Evolutionary conservation across 495 filamentous ascomycete species (phyloP).

Genomic region (Bombardia bombarda): DNA sequence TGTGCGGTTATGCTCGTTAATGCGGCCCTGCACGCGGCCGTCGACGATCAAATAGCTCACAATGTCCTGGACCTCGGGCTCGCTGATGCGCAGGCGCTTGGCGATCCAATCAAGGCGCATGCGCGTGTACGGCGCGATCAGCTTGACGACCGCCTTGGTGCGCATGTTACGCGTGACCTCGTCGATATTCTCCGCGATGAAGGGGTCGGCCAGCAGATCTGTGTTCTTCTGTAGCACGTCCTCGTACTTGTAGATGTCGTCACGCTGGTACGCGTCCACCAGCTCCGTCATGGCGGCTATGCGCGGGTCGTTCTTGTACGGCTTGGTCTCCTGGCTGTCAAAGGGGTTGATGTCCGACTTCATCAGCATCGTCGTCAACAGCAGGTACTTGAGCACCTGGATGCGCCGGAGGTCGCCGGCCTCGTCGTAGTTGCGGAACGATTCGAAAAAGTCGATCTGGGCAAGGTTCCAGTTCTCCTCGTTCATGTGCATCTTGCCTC

Average conservation of each 20-base stretch:
- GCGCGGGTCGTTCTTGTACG: constrained; percentile 89
- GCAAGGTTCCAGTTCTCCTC: constrained; percentile 99
- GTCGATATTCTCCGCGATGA: constrained; percentile 98
- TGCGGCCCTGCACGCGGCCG: constrained; percentile 74
- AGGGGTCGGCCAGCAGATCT: constrained; percentile 83
- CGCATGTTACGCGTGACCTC: constrained; percentile 98
- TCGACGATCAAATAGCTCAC: constrained; percentile 88
- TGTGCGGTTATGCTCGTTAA: constrained; percentile 79
- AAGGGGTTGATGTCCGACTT: constrained; percentile 99
- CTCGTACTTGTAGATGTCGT: constrained; percentile 91
- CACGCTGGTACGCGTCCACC: constrained; percentile 91
- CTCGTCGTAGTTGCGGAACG: constrained; percentile 98
- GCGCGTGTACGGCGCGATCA: constrained; percentile 90
- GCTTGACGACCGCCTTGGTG: constrained; percentile 86
- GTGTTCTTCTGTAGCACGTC: constrained; percentile 78
- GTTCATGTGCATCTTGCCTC: constrained; percentile 99
- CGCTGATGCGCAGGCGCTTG: constrained; percentile 72
- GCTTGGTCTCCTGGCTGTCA: constrained; percentile 98
- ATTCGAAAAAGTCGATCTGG: constrained; percentile 96
- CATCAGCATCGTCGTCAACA: constrained; percentile 96
- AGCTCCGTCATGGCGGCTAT: constrained; percentile 96
- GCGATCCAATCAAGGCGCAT: constrained; percentile 84
- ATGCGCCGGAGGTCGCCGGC: constrained; percentile 93
- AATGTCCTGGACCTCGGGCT: constrained; percentile 85
- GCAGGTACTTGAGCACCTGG: constrained; percentile 94